A percentile compares a stretch with the other conserved stretches of the same genome.
Evolutionary conservation across 1,284 basidiomycete species (phyloP).

Genomic region (Pyrrhoderma noxium): DNA sequence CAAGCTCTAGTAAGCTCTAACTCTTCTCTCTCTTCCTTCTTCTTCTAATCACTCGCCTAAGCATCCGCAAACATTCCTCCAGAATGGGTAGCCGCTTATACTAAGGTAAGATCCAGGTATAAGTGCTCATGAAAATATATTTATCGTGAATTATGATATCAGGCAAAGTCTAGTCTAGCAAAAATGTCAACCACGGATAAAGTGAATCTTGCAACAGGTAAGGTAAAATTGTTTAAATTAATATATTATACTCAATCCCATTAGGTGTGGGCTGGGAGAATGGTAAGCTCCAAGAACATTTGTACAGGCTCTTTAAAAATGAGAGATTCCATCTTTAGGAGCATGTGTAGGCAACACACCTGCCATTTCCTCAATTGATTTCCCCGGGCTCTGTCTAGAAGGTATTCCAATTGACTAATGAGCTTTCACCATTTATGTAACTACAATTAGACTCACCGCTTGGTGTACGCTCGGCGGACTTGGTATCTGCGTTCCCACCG

Average conservation of each 20-base stretch:
- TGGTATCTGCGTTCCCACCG: constrained; percentile 66
- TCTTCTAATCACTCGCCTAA: not conserved
- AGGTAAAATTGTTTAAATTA: too few species aligned
- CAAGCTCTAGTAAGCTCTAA: too few species aligned
- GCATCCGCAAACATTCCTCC: constrained; percentile 36
- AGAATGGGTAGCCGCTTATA: constrained; percentile 46
- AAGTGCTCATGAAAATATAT: not conserved
- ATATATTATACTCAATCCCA: too few species aligned
- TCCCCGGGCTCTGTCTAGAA: constrained; percentile 63
- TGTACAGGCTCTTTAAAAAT: not conserved
- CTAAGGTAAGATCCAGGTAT: constrained; percentile 32
- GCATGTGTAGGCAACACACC: constrained; percentile 65
- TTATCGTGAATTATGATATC: too few species aligned
- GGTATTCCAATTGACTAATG: constrained; percentile 27
- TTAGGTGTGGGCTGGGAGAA: constrained; percentile 9
- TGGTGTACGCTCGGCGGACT: constrained; percentile 58
- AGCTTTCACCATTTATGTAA: not conserved
- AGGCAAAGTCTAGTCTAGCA: constrained; percentile 41
- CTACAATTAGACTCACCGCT: constrained; percentile 39
- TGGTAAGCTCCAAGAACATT: not conserved
- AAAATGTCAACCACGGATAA: constrained; percentile 47
- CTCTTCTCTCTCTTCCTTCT: too few species aligned
- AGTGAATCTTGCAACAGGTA: constrained; percentile 48
- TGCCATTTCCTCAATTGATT: constrained; percentile 51
- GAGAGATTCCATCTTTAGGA: constrained; percentile 26